A percentile compares a stretch with the other conserved stretches of the same genome.
Evolutionary conservation across 345 rosid species (phyloP).

Genomic region (Noccaea caerulescens): DNA sequence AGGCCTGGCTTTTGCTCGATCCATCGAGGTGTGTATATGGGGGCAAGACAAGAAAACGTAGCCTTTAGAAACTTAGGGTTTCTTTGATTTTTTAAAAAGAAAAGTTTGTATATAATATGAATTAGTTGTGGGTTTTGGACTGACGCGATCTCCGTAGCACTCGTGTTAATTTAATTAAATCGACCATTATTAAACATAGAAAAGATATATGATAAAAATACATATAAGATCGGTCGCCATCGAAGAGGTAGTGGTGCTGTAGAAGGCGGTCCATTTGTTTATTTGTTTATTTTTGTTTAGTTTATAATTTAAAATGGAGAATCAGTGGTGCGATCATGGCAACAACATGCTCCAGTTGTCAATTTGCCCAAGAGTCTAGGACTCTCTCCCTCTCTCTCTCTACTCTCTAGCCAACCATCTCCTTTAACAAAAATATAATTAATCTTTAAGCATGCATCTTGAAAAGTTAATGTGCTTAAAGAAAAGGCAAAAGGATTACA

Average conservation of each 20-base stretch:
- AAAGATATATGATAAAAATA: slow-evolving; percentile 11
- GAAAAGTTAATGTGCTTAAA: slow-evolving; percentile 28
- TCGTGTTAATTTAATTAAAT: slow-evolving; percentile 17
- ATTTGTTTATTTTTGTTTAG: not conserved
- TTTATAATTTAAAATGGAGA: slow-evolving; percentile 13
- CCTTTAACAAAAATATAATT: slow-evolving; percentile 6
- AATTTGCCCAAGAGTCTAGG: slow-evolving; percentile 45
- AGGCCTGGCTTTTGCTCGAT: slow-evolving; percentile 31
- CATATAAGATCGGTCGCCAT: slow-evolving; percentile 40
- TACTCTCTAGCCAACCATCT: slow-evolving; percentile 36
- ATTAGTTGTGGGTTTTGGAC: slow-evolving; percentile 31
- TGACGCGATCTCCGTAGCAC: slow-evolving; percentile 33
- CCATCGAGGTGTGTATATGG: slow-evolving; percentile 30
- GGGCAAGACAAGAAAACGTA: slow-evolving; percentile 28
- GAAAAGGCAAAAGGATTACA: not conserved
- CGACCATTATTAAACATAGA: slow-evolving; percentile 3
- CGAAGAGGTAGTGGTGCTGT: slow-evolving; percentile 43
- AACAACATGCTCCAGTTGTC: slow-evolving; percentile 46
- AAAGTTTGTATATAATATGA: slow-evolving; percentile 1
- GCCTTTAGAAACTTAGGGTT: slow-evolving; percentile 43
- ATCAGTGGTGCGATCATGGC: slow-evolving; percentile 43
- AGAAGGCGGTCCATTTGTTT: slow-evolving; percentile 35
- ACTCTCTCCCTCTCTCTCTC: slow-evolving; percentile 30
- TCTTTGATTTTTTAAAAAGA: slow-evolving; percentile 1
- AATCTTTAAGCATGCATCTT: slow-evolving; percentile 40